phyloP scores from a whole-genome alignment of 495 filamentous ascomycete genomes.

The Copromyces sp. region DNA sequence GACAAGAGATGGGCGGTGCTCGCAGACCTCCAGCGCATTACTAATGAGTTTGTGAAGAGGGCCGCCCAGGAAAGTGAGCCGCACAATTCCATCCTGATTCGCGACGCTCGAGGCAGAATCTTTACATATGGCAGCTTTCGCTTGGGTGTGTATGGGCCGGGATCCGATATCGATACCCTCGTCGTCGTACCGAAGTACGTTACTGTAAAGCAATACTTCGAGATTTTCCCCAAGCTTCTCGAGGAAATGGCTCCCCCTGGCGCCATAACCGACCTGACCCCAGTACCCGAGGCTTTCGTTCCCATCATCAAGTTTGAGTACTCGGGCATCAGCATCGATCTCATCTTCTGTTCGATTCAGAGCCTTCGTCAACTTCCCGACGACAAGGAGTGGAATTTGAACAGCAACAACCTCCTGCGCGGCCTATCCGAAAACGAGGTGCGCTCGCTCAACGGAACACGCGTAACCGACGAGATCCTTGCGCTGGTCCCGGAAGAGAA shows the following conservation, averaged over 20 bases:
- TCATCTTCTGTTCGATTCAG: conserved; percentile 79
- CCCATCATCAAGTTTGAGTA: conserved; percentile 95
- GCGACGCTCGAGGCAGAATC: conserved; percentile 76
- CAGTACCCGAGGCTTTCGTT: conserved; percentile 81
- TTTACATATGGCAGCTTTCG: conserved; percentile 94
- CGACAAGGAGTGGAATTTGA: conserved; percentile 53
- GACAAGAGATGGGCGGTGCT: conserved; percentile 53
- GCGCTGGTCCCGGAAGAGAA: conserved; percentile 78
- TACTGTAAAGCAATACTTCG: conserved; percentile 78
- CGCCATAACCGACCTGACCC: conserved; percentile 74
- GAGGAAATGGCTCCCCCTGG: conserved; percentile 59
- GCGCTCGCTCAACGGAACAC: conserved; percentile 82
- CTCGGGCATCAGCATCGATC: conserved; percentile 82
- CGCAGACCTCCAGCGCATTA: conserved; percentile 61
- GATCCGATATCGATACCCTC: conserved; percentile 95
- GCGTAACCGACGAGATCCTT: conserved; percentile 87
- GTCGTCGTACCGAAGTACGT: conserved; percentile 85
- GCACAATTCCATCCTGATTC: conserved; percentile 61
- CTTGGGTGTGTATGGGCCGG: conserved; percentile 87
- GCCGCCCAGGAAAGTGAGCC: conserved; percentile 65
- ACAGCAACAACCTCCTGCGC: conserved; percentile 72
- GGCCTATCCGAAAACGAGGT: conserved; percentile 80
- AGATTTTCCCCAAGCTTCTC: conserved; percentile 69
- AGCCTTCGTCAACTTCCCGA: conserved; percentile 57
- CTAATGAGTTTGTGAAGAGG: conserved; percentile 71